These are phyloP conservation scores for Syzygium aqueum DNA, from an alignment of 345 rosid genomes.

Conservation along the genomic window DNA sequence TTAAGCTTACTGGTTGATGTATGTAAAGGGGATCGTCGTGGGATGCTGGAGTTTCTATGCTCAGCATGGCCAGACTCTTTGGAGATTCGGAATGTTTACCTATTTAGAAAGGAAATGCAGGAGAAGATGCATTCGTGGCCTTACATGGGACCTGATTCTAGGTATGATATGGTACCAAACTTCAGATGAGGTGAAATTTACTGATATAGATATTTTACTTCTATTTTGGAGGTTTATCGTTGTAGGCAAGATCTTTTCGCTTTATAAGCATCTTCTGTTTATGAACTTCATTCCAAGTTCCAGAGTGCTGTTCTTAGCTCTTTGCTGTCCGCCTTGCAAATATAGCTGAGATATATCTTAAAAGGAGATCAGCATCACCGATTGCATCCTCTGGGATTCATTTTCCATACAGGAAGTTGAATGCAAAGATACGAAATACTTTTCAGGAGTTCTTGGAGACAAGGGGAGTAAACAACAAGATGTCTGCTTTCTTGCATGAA, in stretches of 20 bases:
- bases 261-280: neutral
- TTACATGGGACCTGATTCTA: slow-evolving; percentile 56
- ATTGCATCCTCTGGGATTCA: neutral
- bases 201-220: neutral
- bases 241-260: neutral
- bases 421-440: slow-evolving; percentile 29
- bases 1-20: slow-evolving; percentile 48
- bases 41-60: slow-evolving; percentile 40
- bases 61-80: slow-evolving; percentile 64
- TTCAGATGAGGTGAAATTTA: neutral
- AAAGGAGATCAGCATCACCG: neutral
- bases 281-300: neutral
- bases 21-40: slow-evolving; percentile 21
- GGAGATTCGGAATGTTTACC: slow-evolving; percentile 49
- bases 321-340: neutral
- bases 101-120: slow-evolving; percentile 9
- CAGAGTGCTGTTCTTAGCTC: neutral
- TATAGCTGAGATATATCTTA: neutral
- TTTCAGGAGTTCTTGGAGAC: slow-evolving; percentile 36
- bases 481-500: slow-evolving; percentile 58
- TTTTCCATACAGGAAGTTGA: slow-evolving; percentile 39
- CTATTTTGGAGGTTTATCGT: neutral
- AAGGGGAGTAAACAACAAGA: slow-evolving; percentile 54
- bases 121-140: slow-evolving; percentile 24
- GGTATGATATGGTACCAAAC: slow-evolving; percentile 17